Base-by-base conservation (phyloP, 768 basidiomycete species). In the Boletus subcaerulescens region DNA sequence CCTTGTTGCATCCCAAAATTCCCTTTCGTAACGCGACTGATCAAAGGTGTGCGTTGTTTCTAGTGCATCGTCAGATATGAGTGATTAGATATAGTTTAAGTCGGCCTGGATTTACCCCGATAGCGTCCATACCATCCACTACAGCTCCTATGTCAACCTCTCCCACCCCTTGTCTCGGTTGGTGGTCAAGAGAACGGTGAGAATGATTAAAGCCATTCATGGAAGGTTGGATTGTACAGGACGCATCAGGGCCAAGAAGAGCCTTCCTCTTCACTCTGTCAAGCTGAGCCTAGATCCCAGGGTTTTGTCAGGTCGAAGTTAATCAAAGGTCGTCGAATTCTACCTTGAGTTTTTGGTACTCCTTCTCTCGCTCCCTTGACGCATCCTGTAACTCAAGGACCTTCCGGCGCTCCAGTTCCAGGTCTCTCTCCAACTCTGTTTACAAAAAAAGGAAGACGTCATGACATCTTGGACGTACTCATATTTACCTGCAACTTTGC, bases 261-360 rank as follows among this genome's bases (percentile, higher is more conserved):
- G 88, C 81, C 62, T 83, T 93, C 53, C 91, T 82, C 72, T 91
- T 93, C 60, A 91, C 78, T 65, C 89, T 91, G 66, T 93, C 91
- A 56, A 87, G 81, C 61, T 91, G 88, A 40, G 73, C 74, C 91
- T 92, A 53, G 29, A 45, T 36, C 42, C 5, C 15, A 36, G 14
- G 48, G 10, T 48, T 50, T 29, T 50, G 43, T 38, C 18, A 42
- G 20, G 35, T 26, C 26, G 31, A 44, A 26, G n/a, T 44, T 17
- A 0, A 50, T 39, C 35, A 35, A 39, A 24, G 20, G 17, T 44
- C 2, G 36, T 45, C 8, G 12, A 32, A 50, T 29, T 48, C 31
- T 29, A 83, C 91, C 78, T 93, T 93, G 39, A 93, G 80, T 65
- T 90, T 92, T 52, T 89, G 87, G 64, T 93, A 93, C 63, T 93